Evolutionary conservation across 768 basidiomycete genomes (phyloP), one percentile per base, ranked within the genome.

Genomic region (Tylopilus vinaceipallidus): DNA sequence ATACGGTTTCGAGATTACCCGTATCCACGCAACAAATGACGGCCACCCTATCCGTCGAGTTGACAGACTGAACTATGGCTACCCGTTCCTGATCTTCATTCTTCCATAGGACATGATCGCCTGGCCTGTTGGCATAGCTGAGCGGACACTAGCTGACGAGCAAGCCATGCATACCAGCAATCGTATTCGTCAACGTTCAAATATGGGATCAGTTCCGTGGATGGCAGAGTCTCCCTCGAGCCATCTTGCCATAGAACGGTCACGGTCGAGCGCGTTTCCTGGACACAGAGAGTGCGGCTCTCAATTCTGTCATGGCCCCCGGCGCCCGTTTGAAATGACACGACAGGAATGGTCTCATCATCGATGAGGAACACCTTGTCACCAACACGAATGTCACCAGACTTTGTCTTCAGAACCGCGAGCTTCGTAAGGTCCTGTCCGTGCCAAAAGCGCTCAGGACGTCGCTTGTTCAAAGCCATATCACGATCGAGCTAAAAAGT

Each of bases 231-330:
- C 68, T 92, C 88, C 42, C 66, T 72, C 17, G 73, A 76, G 20
- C 92, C 93, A 63, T 91, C 84, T 72, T 97, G 94, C 95, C 95
- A 98, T 11, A 95, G 65, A 27, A 98, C 73, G 23, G 80, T 77
- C 22, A 88, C 73, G 9, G 67, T 72, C n/a, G 91, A 88, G 47
- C 76, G 72, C 3, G 87, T 88, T 69, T 88, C 82, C 36, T 73
- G 77, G 17, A 95, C 86, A 23, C 79, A 73, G 50, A 84, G 77
- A 2, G 81, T 77, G 37, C 75, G 73, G 30, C 84, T 78, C 37
- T 75, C 69, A 13, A 91, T 67, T 42, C 71, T 58, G 19, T 75
- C 75, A 38, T 72, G 66, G 10, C 67, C 58, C 12, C 77, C 78
- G 7, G 67, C 69, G 16, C 76, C 77, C 30, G 73, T 70, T 20